Conservation (phyloP, 1,284 basidiomycete genomes). For the Cutaneotrichosporon cutaneum region DNA sequence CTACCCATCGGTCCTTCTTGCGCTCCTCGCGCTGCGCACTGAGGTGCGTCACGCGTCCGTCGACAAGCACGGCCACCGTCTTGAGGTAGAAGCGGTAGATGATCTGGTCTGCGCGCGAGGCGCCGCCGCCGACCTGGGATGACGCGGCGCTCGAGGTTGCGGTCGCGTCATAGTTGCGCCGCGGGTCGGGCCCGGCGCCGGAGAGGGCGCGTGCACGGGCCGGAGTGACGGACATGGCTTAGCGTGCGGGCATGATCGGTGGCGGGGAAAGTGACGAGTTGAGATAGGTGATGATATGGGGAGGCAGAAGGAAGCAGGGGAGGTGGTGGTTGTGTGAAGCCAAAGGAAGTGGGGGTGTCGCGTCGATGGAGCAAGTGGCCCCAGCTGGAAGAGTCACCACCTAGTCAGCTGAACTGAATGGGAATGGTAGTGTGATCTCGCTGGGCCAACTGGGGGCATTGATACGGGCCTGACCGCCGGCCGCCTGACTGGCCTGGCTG, state of each 20-base stretch:
- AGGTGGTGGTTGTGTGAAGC: not conserved
- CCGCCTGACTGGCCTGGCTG: too few species aligned
- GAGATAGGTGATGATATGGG: not conserved
- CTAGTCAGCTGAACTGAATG: not conserved
- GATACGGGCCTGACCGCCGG: too few species aligned
- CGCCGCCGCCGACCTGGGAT: slow-evolving; percentile 24
- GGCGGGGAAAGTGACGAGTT: not conserved
- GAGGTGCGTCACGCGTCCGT: slow-evolving; percentile 47
- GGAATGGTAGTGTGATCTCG: not conserved
- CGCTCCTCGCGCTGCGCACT: slow-evolving; percentile 28
- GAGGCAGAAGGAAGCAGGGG: not conserved
- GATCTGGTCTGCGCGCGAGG: slow-evolving; percentile 45
- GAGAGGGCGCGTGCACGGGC: slow-evolving; percentile 4
- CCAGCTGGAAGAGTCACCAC: not conserved
- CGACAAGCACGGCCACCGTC: slow-evolving; percentile 48
- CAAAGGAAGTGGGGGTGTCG: not conserved
- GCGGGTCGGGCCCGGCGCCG: not conserved
- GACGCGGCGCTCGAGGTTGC: slow-evolving; percentile 28
- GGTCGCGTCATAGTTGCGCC: slow-evolving; percentile 3
- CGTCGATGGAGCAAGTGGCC: not conserved
- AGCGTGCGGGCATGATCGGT: slow-evolving; percentile 9
- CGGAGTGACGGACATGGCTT: slow-evolving; percentile 11
- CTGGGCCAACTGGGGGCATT: too few species aligned
- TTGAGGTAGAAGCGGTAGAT: slow-evolving; percentile 51
- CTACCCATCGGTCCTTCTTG: slow-evolving; percentile 52